Base-by-base conservation (phyloP, 2,329 filamentous ascomycete genomes). In the Aspergillus fischeri region DNA sequence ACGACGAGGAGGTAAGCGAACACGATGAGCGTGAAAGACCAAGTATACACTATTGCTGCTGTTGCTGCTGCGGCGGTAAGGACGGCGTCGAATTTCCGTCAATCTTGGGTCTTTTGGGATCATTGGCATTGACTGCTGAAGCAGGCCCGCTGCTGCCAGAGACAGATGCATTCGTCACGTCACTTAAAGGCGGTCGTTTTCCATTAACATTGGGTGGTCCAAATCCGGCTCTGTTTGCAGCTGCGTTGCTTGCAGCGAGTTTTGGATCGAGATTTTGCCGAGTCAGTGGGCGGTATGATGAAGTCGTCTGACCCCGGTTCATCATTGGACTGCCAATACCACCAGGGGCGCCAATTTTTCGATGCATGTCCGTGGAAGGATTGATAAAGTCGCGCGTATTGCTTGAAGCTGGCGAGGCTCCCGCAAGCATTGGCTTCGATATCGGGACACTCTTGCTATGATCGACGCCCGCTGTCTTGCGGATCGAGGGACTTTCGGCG, bases 401-500 rank as follows among this genome's bases (percentile, higher is more conserved):
- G 32, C 69, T 73, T 1, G 69, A 53, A 21, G 68, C 65, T n/a
- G 71, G 70, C 3, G 72, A 72, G 28, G 63, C 61, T 9, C 61
- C 52, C 4, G 67, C 51, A 6, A 74, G 58, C 70, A 73, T 75
- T 7, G 71, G 71, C 60, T 81, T 83, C 3, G 81, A 82, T 1
- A 96, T 77, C 0, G 92, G 91, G 53, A 88, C 87, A 4, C 89
- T 92, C 52, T 85, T 87, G 24, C 78, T 86, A 68, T 95, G 91
- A 67, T 97, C 91, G 42, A 97, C 83, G 2, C 92, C 92, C 0
- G 89, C 89, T 0, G 93, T 97, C 70, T 93, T 92, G 60, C 91
- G 85, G 68, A 96, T 92, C 0, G 92, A 94, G 0, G 92, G 92
- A 60, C 87, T 91, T 66, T 92, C 88, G 5, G 86, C 81, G 57